Evolutionary conservation across 441 rosid genomes (phyloP), one percentile per base, ranked within the genome.

Genomic region (Arabidopsis hybrid): DNA sequence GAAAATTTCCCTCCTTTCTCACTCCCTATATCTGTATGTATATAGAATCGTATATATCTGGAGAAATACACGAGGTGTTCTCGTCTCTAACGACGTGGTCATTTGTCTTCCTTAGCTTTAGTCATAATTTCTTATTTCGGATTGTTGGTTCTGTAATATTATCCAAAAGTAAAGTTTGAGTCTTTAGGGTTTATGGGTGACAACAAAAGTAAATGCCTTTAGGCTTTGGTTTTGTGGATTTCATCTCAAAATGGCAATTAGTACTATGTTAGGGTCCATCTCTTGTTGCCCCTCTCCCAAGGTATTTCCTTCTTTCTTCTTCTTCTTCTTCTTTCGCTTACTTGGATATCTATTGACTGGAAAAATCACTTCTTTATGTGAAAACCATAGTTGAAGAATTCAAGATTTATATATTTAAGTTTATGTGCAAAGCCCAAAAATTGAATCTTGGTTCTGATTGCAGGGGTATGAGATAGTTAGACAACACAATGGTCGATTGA

Each of bases 391-490:
- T 7, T 47, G 31, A 63, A 14, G 67, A 60, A 1, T n/a, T 59
- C 7, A 45, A 43, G 14, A 31, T n/a, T 11, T 60, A 3, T 13
- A 36, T 13, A 5, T 7, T 18, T 36, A 32, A 5, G 31, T 56
- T 56, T 17, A 2, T 57, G 21, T 32, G 56, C 34, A 64, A 43
- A 65, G 46, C 47, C 18, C 29, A 26, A 26, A 26, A 26, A 32
- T 49, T 61, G 51, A 26, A 47, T 8, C 40, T 40, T 63, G 75
- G 14, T 34, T 52, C 49, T 66, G 52, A 72, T 64, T 53, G 55
- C 89, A 91, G 96, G 88, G 86, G 35, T 84, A 83, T 81, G 88
- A 71, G 59, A 36, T 84, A 35, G 59, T 63, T 65, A 83, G 84
- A 64, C 84, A 84, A 58, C 77, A 77, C 73, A 72, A 74, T 67